Base-by-base conservation (phyloP, 1,284 basidiomycete species). In the Peniophora sp. region DNA sequence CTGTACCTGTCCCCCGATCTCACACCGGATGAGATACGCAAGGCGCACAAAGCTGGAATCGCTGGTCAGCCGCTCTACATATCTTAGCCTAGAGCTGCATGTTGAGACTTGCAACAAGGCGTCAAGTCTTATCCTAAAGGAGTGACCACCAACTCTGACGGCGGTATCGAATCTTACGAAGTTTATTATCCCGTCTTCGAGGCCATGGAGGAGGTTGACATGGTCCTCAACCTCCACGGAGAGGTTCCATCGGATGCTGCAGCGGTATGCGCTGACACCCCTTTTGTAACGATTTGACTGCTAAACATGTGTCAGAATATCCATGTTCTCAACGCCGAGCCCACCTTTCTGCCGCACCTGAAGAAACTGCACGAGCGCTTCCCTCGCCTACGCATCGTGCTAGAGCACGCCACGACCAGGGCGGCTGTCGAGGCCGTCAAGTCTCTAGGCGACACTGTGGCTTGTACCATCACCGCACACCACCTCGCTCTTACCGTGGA, bases 121-220 rank as follows among this genome's bases (percentile, higher is more conserved):
- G 93, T 99, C 60, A 99, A 99, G 71, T 94, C 90, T 22, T 99
- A 99, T 66, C 97, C 97, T 46, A 79, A 92, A 56, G 97, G 97
- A 12, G 97, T 99, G 1, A 99, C 97, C 9, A 99, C 97, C 48
- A 97, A 98, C 69, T 97, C 92, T 34, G 92, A 95, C 55, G 85
- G 90, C 39, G 97, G 97, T 10, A 97, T 99, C 59, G 96, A 99
- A 66, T 92, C 92, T 41, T 99, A 99, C 63, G 91, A 92, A 58
- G 77, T 82, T 1, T 99, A 97, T 69, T 97, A 98, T 69, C 88
- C 90, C 27, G 83, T 98, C 47, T 99, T 99, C 66, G 84, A 85
- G 62, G 91, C 87, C 36, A 98, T 99, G 96, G 83, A 99, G 71
- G 83, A 91, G 65, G 85, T 84, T 43, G 88, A 85, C 59, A 87